Evolutionary conservation across 331 rosid species (phyloP), one percentile per base, ranked within the genome.

Genomic region (Arachis monticola): DNA sequence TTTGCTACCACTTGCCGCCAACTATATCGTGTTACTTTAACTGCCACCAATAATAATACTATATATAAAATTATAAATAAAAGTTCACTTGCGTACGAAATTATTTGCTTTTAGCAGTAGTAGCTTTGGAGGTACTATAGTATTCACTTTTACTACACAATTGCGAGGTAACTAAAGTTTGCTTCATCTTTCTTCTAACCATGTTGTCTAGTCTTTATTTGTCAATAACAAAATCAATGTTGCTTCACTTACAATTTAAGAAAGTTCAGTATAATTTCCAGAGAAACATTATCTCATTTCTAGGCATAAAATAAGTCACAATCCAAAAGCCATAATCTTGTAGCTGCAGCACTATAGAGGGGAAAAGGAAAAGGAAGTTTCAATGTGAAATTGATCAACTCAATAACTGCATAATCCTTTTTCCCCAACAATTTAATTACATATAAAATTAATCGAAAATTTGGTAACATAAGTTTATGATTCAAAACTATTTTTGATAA

Each of bases 201-300:
- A 13, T 22, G 27, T 22, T 22, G 27, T 22, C 27, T 22, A 22
- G 27, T 22, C 27, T 22, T 22, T 22, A 22, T 22, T 22, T 22
- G 27, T 22, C 22, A 56, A 56, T 22, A 52, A 40, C 35, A 52
- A 61, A 52, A 55, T 74, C 13, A 35, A 64, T 51, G 46, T 79
- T 44, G 56, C 82, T 79, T 75, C 60, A 62, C 77, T 82, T 81
- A 72, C 51, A 85, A 50, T 62, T 60, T 32, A 78, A 68, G 70
- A 57, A 63, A 70, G 9, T 27, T 68, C 47, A 41, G 30, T 67
- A 35, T 52, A 11, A 68, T 50, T 78, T 65, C 73, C 58, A n/a
- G 51, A 53, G 57, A 66, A 65, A 50, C 56, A 52, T 10, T 22
- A 64, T 35, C 38, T 32, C 35, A 7, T 46, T 66, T 11, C 8